Base-by-base conservation (phyloP, 23 red algal genomes). In the Chondrus crispus region DNA sequence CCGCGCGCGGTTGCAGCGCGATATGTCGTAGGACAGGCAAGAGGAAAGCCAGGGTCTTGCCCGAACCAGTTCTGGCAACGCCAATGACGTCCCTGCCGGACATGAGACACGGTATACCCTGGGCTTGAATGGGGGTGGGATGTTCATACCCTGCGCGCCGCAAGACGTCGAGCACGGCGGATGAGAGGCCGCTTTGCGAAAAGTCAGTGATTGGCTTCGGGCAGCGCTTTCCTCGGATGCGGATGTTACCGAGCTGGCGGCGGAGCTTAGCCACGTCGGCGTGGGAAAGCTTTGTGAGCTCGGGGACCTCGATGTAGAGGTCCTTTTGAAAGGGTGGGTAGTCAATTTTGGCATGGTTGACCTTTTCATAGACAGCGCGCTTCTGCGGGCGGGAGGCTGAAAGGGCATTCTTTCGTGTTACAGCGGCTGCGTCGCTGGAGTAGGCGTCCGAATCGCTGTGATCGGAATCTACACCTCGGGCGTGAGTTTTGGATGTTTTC, bases 41-140 rank as follows among this genome's bases (percentile, higher is more conserved):
- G 26, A 99, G 74, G 66, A 93, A 99, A 10, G 97, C 94, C 29
- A 99, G 86, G 3, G 97, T 99, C 78, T 99, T 99, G 42, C 97
- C 97, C 13, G 91, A 95, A 2, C 97, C 97, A n/a, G 97, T 99
- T 42, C 89, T 62, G 2, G 97, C 97, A 11, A 99, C 86, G 45
- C 94, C 97, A 55, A 99, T 94, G 12, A 95, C 66, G 81, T 96
- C 90, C 22, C 94, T 90, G 68, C 97, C 97, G 12, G 64, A 79
- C 93, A 99, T 93, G 14, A 99, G 68, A 42, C 86, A 88, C 22
- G 97, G 97, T 20, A 99, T 99, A 42, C 87, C 90, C 35, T 94
- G 93, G 20, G 91, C 60, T 57, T 99, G 97, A 32, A 99, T 94
- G 22, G 85, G 85, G 20, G 97, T 99, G 2, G 97, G 97, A 0